Evolutionary conservation across 345 rosid species (phyloP), one percentile per base, ranked within the genome.

Genomic region (Turritis glabra): DNA sequence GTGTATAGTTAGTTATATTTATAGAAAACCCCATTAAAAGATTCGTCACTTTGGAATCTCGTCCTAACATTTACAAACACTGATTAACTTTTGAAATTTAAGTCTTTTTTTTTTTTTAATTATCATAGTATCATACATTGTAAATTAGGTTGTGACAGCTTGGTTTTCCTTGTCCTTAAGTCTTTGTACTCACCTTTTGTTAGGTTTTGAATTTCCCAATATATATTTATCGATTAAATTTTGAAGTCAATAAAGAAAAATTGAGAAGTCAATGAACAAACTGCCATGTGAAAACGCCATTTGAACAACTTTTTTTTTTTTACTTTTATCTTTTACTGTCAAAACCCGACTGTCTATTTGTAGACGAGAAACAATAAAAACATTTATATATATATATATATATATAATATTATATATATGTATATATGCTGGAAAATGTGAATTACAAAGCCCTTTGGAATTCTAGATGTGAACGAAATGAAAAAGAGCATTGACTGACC

Each of bases 211-310:
- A 71, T 71, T 77, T 64, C 72, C 55, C 62, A 14, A 70, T 56
- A 19, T 56, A 54, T 29, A 47, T 47, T 18, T 2, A 47, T 43
- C 8, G 12, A 47, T 59, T 38, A 40, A 15, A 51, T 26, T 69
- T 25, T 53, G 1, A 64, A 71, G 67, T 77, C 77, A 71, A 64
- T 56, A 55, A 64, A 70, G 64, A 70, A 69, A 46, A 69, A 46
- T 38, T 64, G 53, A 64, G 29, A 77, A 71, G 80, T 77, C 80
- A 77, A 77, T 77, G 72, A 77, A 35, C 62, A 77, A 71, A 64
- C 55, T 71, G 77, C 69, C 72, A 71, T 71, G 30, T 57, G 80
- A 77, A 65, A 65, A 71, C 30, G 67, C 77, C 73, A 64, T 47
- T 65, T 70, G 29, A 69, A 54, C 75, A 23, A 69, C 38, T 1